Conservation (phyloP, 2,329 filamentous ascomycete species). For the Didymella glomerata region DNA sequence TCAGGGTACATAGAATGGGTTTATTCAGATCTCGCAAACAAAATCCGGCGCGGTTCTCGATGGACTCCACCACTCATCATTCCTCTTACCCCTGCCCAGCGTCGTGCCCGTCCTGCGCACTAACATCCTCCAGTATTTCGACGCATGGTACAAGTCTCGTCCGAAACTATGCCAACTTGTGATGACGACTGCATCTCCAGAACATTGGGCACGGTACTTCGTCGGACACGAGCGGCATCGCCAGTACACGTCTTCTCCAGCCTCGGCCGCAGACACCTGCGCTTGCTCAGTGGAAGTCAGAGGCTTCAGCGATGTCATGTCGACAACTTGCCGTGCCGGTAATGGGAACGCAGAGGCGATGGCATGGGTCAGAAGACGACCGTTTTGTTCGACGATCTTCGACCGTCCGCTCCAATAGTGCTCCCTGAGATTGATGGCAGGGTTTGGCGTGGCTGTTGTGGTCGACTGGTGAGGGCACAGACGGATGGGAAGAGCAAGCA, state of each 20-base stretch:
- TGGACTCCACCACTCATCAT: slow-evolving; percentile 10
- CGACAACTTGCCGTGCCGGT: neutral
- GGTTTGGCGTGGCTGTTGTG: neutral
- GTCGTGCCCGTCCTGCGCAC: slow-evolving; percentile 2
- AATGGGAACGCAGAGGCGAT: neutral
- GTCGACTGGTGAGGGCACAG: slow-evolving; percentile 12
- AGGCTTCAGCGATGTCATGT: neutral
- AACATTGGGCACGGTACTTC: neutral
- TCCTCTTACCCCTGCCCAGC: slow-evolving; percentile 4
- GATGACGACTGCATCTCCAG: neutral
- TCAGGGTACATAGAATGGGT: too few relatives aligned
- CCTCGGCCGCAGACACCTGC: neutral
- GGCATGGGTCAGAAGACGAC: neutral
- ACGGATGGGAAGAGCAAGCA: slow-evolving; percentile 2
- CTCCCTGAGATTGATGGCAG: neutral
- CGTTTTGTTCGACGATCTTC: neutral
- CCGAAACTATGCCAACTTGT: slow-evolving; percentile 9
- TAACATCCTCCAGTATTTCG: slow-evolving; percentile 4
- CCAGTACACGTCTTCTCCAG: neutral
- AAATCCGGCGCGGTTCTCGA: neutral
- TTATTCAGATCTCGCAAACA: neutral
- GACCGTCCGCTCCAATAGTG: neutral
- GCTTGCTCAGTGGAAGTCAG: slow-evolving; percentile 1
- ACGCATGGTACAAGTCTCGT: neutral
- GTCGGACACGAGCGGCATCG: slow-evolving; percentile 6